These are phyloP conservation scores for Garcia nutans DNA, from an alignment of 345 rosid genomes.

Conservation along the genomic window DNA sequence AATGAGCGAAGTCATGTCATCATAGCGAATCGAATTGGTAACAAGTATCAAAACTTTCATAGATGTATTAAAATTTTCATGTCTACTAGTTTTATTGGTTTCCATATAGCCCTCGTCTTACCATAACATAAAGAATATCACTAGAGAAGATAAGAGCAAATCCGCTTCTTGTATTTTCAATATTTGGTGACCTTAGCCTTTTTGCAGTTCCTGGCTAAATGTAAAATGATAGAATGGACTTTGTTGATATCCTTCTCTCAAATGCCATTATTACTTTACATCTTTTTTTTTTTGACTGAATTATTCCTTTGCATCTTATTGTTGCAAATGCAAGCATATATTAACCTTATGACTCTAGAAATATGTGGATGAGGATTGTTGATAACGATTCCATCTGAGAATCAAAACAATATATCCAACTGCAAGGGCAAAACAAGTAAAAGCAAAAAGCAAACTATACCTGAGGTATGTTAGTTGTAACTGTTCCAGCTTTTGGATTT, in stretches of 20 bases:
- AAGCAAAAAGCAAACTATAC: slow-evolving; percentile 29
- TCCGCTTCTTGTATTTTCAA: neutral
- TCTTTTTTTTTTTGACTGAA: no score
- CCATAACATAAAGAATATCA: neutral
- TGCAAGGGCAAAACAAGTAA: neutral
- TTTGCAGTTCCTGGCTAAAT: neutral
- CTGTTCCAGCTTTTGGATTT: slow-evolving; percentile 98
- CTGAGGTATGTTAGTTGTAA: slow-evolving; percentile 84
- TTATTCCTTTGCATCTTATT: no score
- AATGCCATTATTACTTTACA: neutral
- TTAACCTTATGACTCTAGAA: neutral
- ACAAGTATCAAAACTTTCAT: neutral
- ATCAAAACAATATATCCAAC: neutral
- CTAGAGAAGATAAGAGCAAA: neutral
- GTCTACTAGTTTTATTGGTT: neutral
- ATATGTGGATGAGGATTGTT: neutral
- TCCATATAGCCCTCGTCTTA: neutral
- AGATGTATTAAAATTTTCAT: neutral
- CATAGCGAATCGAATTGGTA: neutral
- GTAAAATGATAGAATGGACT: neutral
- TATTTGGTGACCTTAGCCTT: neutral
- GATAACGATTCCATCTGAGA: neutral
- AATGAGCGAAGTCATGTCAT: neutral
- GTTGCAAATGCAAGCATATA: neutral
- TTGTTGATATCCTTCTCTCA: neutral